Conservation (phyloP, 2,329 filamentous ascomycete species). For the Orbilia blumenaviensis region DNA sequence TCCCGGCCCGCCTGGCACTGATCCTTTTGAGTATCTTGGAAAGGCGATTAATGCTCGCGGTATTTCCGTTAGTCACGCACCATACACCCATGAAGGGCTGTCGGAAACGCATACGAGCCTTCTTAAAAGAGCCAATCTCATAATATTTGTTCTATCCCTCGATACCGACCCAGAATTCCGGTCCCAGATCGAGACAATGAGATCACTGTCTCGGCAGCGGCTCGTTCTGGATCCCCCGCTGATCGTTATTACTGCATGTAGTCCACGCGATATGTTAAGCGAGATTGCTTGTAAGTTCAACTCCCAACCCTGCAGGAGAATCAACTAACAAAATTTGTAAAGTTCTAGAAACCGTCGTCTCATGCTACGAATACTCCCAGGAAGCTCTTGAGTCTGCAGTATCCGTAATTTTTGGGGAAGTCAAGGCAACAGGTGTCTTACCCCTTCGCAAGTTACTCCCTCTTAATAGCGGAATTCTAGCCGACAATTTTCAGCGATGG, state of each 20-base stretch:
- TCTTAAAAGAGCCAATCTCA: conserved; percentile 68
- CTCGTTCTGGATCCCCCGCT: conserved; percentile 54
- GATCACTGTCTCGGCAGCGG: conserved; percentile 58
- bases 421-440: conserved; percentile 55
- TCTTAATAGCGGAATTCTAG: conserved; percentile 42
- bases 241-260: conserved; percentile 59
- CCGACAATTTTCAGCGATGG: conserved; percentile 53
- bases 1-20: conserved; percentile 63
- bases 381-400: conserved; percentile 66
- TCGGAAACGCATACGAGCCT: conserved; percentile 72
- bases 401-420: conserved; percentile 65
- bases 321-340: conserved; percentile 57
- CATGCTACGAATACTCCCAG: conserved; percentile 64
- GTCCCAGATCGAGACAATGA: conserved; percentile 58
- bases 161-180: conserved; percentile 61
- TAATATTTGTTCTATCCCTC: conserved; percentile 71
- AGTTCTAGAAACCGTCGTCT: conserved; percentile 56
- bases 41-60: conserved; percentile 70
- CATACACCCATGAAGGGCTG: conserved; percentile 74
- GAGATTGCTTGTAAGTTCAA: conserved; percentile 59
- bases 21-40: conserved; percentile 78
- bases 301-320: conserved; percentile 62
- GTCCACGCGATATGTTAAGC: conserved; percentile 67
- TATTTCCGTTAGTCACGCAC: conserved; percentile 73
- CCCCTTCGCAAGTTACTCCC: conserved; percentile 46